Percentiles rank a stretch among this genome's conserved stretches.
Evolutionary conservation across 495 filamentous ascomycete species (phyloP).

Genomic region (Neurospora sp.): DNA sequence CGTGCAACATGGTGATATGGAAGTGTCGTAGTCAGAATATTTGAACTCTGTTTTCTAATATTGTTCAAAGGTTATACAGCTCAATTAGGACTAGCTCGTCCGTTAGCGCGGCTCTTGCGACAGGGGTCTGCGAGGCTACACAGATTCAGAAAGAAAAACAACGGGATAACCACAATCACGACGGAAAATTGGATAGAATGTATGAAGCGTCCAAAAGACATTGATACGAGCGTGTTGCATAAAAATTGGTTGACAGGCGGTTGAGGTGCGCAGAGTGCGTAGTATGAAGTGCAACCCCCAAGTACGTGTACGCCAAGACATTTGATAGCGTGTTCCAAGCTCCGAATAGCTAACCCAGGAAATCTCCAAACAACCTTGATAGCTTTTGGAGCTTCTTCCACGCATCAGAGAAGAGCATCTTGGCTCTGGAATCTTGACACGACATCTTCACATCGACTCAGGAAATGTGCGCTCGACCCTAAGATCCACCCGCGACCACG

Average conservation of each 20-base stretch:
- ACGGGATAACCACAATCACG: too few species aligned
- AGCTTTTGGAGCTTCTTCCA: not conserved
- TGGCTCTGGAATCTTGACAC: not conserved
- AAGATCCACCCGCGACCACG: not conserved
- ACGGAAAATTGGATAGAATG: too few species aligned
- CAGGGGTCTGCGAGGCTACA: not conserved
- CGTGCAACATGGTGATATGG: not conserved
- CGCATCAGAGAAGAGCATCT: not conserved
- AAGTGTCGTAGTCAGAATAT: not conserved
- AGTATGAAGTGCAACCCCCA: too few species aligned
- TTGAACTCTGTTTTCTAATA: not conserved
- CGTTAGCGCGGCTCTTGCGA: not conserved
- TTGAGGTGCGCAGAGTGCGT: not conserved
- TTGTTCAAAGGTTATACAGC: not conserved
- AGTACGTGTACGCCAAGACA: not conserved
- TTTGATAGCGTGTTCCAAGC: not conserved
- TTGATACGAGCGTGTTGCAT: too few species aligned
- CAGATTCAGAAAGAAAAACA: too few species aligned
- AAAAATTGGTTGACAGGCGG: too few species aligned
- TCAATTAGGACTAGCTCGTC: not conserved
- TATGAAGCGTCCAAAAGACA: too few species aligned
- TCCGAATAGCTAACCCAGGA: constrained; percentile 3
- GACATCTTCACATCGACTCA: not conserved
- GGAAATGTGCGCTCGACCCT: not conserved
- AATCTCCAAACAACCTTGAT: constrained; percentile 14